Evolutionary conservation across 352 stramenopile genomes (phyloP).

Genomic region (Phytophthora citrophthora): DNA sequence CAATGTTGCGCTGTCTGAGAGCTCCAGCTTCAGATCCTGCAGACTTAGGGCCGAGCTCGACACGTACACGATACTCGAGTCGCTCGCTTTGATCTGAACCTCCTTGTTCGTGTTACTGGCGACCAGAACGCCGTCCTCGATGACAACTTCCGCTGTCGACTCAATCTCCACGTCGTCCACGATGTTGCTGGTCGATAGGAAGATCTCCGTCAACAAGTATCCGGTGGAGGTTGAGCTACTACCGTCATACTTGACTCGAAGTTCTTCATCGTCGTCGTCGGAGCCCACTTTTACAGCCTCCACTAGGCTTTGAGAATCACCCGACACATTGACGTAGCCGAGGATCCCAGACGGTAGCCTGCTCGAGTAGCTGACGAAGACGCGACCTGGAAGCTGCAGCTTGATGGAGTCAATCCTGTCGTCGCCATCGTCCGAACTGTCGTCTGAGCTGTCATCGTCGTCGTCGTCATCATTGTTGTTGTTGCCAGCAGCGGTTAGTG

Average conservation of each 20-base stretch:
- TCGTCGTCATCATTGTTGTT: slow-evolving; percentile 14
- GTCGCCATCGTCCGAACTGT: slow-evolving; percentile 28
- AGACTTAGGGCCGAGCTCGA: slow-evolving; percentile 25
- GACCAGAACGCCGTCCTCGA: slow-evolving; percentile 32
- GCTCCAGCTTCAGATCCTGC: slow-evolving; percentile 32
- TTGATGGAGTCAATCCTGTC: slow-evolving; percentile 35
- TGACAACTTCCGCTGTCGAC: slow-evolving; percentile 23
- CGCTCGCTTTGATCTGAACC: slow-evolving; percentile 27
- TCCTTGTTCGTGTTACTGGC: slow-evolving; percentile 25
- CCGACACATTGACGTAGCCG: slow-evolving; percentile 42
- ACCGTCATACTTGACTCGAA: slow-evolving; percentile 26
- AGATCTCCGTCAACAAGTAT: slow-evolving; percentile 39
- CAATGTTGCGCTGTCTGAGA: slow-evolving; percentile 28
- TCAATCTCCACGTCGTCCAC: slow-evolving; percentile 31
- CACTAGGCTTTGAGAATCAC: slow-evolving; percentile 17
- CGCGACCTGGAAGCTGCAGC: slow-evolving; percentile 27
- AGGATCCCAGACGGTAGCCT: slow-evolving; percentile 20
- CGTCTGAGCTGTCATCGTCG: slow-evolving; percentile 20
- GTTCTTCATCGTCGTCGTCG: slow-evolving; percentile 31
- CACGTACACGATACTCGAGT: slow-evolving; percentile 31
- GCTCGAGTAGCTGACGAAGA: slow-evolving; percentile 37
- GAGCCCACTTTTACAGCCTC: slow-evolving; percentile 26
- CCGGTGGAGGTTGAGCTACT: slow-evolving; percentile 5
- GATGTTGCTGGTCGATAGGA: slow-evolving; percentile 25
- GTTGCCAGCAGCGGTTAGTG: slow-evolving; percentile 19